Percentiles rank a stretch among this genome's conserved stretches.
Evolutionary conservation across 106 monocot species (phyloP).

Genomic region (Dioscorea dumetorum): DNA sequence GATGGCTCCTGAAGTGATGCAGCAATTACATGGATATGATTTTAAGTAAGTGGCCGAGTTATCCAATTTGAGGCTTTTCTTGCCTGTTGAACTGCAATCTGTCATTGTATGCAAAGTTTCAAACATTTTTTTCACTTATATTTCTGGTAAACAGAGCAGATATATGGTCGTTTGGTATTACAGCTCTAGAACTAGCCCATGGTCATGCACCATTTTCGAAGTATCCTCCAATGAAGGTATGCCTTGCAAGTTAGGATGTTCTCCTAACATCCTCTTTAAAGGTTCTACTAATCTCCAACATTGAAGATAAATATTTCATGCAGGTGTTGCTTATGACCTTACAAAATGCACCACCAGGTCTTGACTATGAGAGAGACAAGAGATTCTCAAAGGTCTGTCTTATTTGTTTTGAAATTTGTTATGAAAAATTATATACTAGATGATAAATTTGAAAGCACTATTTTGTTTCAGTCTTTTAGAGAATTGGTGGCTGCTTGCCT

Average conservation of each 20-base stretch:
- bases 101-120: not conserved
- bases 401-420: not conserved
- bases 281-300: not conserved
- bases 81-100: not conserved
- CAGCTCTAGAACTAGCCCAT: conserved; percentile 93
- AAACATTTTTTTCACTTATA: not conserved
- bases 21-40: conserved; percentile 93
- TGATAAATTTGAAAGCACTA: conserved; percentile 6
- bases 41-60: conserved; percentile 64
- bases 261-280: not conserved
- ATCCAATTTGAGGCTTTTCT: not conserved
- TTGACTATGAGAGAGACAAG: conserved; percentile 87
- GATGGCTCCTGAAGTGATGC: conserved; percentile 99
- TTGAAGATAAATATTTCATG: conserved; percentile 1
- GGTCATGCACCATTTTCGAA: conserved; percentile 97
- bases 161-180: conserved; percentile 95
- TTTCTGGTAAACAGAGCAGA: conserved; percentile 63
- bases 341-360: conserved; percentile 95
- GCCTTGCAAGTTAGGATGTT: not conserved
- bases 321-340: conserved; percentile 95
- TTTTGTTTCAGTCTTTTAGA: conserved; percentile 63
- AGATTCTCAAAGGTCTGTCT: conserved; percentile 70
- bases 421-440: not conserved
- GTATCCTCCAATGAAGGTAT: conserved; percentile 97
- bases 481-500: conserved; percentile 82